Conservation (phyloP, 2,329 filamentous ascomycete species). For the Ilyonectria robusta region DNA sequence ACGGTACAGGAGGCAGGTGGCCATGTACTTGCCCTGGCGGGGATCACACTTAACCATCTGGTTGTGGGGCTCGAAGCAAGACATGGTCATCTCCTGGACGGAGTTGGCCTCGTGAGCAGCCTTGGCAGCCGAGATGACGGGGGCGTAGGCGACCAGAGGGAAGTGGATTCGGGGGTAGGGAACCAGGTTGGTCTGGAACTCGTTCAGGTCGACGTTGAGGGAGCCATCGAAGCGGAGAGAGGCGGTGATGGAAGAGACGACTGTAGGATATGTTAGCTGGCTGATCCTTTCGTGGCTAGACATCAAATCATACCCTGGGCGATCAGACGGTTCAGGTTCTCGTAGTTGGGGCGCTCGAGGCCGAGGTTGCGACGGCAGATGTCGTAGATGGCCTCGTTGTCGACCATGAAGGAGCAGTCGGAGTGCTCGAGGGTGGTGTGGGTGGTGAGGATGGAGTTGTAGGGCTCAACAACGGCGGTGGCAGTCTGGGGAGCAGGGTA, state of each 20-base stretch:
- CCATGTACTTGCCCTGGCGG: constrained; percentile 99
- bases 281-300: neutral
- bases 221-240: constrained; percentile 99
- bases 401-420: constrained; percentile 99
- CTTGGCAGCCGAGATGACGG: constrained; percentile 95
- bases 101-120: constrained; percentile 98
- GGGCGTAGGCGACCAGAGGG: constrained; percentile 96
- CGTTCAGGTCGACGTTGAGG: constrained; percentile 98
- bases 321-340: constrained; percentile 99
- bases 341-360: constrained; percentile 97
- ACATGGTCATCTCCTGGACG: constrained; percentile 98
- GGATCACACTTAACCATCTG: constrained; percentile 99
- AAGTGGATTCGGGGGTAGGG: constrained; percentile 99
- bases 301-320: constrained; percentile 79
- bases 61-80: constrained; percentile 99
- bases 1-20: constrained; percentile 97
- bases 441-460: constrained; percentile 99
- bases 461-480: constrained; percentile 98
- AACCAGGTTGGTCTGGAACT: constrained; percentile 99
- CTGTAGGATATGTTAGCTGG: constrained; percentile 61
- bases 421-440: constrained; percentile 99
- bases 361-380: constrained; percentile 98
- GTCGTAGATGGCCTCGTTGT: constrained; percentile 99
- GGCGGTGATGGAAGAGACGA: constrained; percentile 98
- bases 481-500: constrained; percentile 98